Base-by-base conservation (phyloP, 805 yeast genomes). In the Wickerhamia fluorescens region DNA sequence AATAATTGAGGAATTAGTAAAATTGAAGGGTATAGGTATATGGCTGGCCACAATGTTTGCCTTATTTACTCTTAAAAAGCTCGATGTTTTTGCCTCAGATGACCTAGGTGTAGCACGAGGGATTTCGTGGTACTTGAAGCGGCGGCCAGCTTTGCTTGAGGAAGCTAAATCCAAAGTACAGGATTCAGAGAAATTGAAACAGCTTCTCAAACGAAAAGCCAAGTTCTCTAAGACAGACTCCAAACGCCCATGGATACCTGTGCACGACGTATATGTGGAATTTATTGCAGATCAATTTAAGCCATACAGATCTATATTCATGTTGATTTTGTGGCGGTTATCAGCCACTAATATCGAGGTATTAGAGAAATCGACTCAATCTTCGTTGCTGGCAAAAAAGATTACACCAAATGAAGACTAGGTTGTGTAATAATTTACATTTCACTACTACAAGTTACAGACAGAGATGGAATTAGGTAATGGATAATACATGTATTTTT, bases 11-110 rank as follows among this genome's bases (percentile, higher is more conserved):
- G 69, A 67, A 33, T 51, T 79, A 30, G 67, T 70, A 0, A 49
- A 49, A 15, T 58, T 81, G 37, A 80, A 81, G 44, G 94, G 94
- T 0, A 69, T 83, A 11, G 94, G 92, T 0, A 67, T 68, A 2
- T 88, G 97, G 97, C 74, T 87, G 4, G 88, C 92, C 0, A 81
- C 80, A 31, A 88, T 88, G 95, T 88, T 86, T 52, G 54, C 83
- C 11, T 46, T 79, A 14, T 85, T 85, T 47, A 80, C 82, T 1
- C 56, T 87, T 25, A 68, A 67, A 15, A 66, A 83, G 33, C 47
- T 72, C 47, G 78, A 88, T 49, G 73, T 84, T 0, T 85, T 85
- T 50, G 79, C 92, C 4, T 58, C 71, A 4, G 84, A 77, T 12
- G 96, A 88, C 54, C 56, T 88, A 26, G 96, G 96, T 1, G 71